Conservation (phyloP, 495 filamentous ascomycete species). For the Talaromyces adpressus region DNA sequence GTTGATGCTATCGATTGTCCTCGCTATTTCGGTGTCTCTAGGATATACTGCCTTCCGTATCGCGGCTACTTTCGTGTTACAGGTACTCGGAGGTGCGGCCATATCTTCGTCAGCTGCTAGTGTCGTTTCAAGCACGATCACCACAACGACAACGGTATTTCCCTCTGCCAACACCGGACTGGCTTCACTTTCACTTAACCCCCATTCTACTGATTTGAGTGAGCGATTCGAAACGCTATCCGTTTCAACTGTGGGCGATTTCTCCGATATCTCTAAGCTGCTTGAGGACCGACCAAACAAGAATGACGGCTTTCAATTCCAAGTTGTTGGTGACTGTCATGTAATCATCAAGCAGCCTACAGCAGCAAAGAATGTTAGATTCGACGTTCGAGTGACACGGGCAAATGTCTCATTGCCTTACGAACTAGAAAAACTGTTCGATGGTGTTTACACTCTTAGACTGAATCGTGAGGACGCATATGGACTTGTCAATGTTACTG, state of each 20-base stretch:
- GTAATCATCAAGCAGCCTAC: slow-evolving; percentile 52
- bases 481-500: slow-evolving; percentile 49
- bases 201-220: slow-evolving; percentile 10
- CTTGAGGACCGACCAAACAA: slow-evolving; percentile 8
- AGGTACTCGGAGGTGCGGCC: slow-evolving; percentile 19
- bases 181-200: slow-evolving; percentile 20
- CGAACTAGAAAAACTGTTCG: slow-evolving; percentile 45
- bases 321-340: slow-evolving; percentile 54
- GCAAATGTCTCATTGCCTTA: slow-evolving; percentile 34
- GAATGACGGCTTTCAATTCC: slow-evolving; percentile 48
- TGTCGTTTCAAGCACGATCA: slow-evolving; percentile 9
- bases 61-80: slow-evolving; percentile 18
- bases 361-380: slow-evolving; percentile 41
- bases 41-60: slow-evolving; percentile 26
- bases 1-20: slow-evolving; percentile 31
- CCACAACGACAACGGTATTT: slow-evolving; percentile 12
- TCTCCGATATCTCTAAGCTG: slow-evolving; percentile 15
- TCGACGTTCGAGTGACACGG: slow-evolving; percentile 46
- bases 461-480: slow-evolving; percentile 52
- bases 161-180: slow-evolving; percentile 15
- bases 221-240: slow-evolving; percentile 14
- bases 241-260: slow-evolving; percentile 14
- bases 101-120: slow-evolving; percentile 17
- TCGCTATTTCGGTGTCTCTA: slow-evolving; percentile 27
- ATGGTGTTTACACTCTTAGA: slow-evolving; percentile 52